phyloP scores from a whole-genome alignment of 129 eudicot species.

The Kitagawia praeruptora region DNA sequence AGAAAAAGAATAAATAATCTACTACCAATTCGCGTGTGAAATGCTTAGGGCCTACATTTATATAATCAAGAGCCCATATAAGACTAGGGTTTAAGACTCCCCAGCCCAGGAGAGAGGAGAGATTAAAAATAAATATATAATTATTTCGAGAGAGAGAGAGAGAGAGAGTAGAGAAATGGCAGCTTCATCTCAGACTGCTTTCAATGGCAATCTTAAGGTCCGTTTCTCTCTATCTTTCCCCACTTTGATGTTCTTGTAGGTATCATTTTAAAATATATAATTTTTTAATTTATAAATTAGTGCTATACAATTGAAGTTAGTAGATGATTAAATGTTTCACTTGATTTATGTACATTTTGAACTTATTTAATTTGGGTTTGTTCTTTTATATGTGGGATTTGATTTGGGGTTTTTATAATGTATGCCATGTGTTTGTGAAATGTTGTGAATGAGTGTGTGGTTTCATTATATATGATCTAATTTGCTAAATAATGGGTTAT shows the following conservation, averaged over 20 bases:
- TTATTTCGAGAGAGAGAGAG: not conserved
- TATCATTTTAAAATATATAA: not conserved
- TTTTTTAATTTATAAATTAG: not conserved
- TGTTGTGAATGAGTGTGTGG: not conserved
- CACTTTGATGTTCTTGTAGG: not conserved
- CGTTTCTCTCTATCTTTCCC: not conserved
- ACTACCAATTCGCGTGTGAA: too few relatives aligned
- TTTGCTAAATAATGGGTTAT: not conserved
- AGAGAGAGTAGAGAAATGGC: constrained; percentile 12
- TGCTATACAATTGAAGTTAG: not conserved
- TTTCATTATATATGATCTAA: not conserved
- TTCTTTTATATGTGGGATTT: not conserved
- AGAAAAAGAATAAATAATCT: too few relatives aligned
- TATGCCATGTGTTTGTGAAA: constrained; percentile 19
- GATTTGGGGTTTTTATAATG: not conserved
- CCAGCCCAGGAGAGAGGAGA: not conserved
- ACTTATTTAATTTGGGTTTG: not conserved
- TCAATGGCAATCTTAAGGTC: constrained; percentile 44
- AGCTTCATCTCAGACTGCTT: constrained; percentile 28
- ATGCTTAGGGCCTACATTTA: too few relatives aligned
- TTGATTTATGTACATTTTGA: not conserved
- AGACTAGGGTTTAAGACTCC: not conserved
- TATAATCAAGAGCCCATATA: not conserved
- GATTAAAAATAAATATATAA: not conserved
- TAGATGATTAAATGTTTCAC: not conserved